Evolutionary conservation across 352 stramenopile genomes (phyloP).

Genomic region (Globisporangium spinosum): DNA sequence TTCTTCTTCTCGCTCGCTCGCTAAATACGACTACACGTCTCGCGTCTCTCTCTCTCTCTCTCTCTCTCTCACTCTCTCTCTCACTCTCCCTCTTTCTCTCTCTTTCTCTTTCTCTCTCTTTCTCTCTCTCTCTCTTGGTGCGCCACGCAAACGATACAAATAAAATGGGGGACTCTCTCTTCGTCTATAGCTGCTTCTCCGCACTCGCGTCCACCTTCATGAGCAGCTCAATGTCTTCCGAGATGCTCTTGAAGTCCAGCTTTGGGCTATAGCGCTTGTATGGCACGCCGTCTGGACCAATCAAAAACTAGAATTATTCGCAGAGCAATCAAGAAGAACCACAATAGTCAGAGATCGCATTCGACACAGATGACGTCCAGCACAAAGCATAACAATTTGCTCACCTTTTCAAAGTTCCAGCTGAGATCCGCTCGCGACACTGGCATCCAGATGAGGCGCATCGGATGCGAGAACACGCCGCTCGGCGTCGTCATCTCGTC

Average conservation of each 20-base stretch:
- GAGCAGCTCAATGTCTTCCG: conserved; percentile 65
- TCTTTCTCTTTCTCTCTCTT: not conserved
- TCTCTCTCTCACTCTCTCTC: not conserved
- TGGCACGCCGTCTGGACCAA: conserved; percentile 68
- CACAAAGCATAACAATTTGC: not conserved
- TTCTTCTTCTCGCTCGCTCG: not conserved
- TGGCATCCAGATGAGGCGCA: conserved; percentile 85
- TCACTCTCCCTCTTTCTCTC: not conserved
- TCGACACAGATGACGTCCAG: not conserved
- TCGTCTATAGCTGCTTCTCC: conserved; percentile 30
- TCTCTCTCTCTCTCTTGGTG: not conserved
- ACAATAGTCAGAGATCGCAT: conserved; percentile 8
- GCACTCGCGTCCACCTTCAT: conserved; percentile 37
- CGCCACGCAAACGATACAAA: conserved; percentile 11
- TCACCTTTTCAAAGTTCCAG: conserved; percentile 85
- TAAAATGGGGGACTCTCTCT: conserved; percentile 7
- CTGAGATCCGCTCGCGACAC: conserved; percentile 73
- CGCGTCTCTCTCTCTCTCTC: not conserved
- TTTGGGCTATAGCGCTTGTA: conserved; percentile 82
- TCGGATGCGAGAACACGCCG: conserved; percentile 76
- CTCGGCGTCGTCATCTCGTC: conserved; percentile 77
- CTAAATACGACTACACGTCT: too few species aligned
- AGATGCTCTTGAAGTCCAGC: conserved; percentile 55
- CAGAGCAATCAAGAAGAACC: not conserved
- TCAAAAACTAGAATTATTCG: conserved; percentile 48